These are phyloP conservation scores for Rhodotorula sphaerocarpa DNA, from an alignment of 768 basidiomycete species.

Conservation along the genomic window DNA sequence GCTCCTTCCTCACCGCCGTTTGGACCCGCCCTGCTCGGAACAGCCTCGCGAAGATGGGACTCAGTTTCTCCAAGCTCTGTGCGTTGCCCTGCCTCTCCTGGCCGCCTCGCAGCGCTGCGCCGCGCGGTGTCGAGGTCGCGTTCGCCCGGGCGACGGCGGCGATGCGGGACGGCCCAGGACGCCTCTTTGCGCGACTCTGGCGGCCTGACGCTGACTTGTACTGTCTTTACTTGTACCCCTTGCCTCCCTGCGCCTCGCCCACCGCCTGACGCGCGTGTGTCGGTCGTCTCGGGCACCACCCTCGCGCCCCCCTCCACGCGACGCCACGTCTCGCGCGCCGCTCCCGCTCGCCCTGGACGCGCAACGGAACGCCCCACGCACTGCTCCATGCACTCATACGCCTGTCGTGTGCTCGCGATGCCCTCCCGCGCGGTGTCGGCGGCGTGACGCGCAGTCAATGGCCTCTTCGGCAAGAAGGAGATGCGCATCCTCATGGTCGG, in stretches of 20 bases:
- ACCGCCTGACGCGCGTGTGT: neutral
- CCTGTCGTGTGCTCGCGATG: neutral
- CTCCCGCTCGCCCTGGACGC: neutral
- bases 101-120: no score
- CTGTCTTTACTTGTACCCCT: neutral
- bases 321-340: neutral
- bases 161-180: neutral
- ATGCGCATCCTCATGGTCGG: slow-evolving; percentile 99
- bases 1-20: no score
- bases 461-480: slow-evolving; percentile 96
- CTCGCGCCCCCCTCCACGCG: slow-evolving; percentile 5
- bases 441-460: slow-evolving; percentile 48
- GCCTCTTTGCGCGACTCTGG: neutral
- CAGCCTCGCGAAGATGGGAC: slow-evolving; percentile 37
- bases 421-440: neutral
- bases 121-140: neutral
- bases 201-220: neutral
- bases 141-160: neutral
- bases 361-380: neutral
- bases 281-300: neutral
- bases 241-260: neutral
- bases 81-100: neutral
- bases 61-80: slow-evolving; percentile 32
- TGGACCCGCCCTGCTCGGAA: no score
- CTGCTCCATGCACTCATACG: no score